Percentiles rank a stretch among this genome's conserved stretches.
Evolutionary conservation across 768 basidiomycete genomes (phyloP).

Genomic region (Rhodotorula graminis): DNA sequence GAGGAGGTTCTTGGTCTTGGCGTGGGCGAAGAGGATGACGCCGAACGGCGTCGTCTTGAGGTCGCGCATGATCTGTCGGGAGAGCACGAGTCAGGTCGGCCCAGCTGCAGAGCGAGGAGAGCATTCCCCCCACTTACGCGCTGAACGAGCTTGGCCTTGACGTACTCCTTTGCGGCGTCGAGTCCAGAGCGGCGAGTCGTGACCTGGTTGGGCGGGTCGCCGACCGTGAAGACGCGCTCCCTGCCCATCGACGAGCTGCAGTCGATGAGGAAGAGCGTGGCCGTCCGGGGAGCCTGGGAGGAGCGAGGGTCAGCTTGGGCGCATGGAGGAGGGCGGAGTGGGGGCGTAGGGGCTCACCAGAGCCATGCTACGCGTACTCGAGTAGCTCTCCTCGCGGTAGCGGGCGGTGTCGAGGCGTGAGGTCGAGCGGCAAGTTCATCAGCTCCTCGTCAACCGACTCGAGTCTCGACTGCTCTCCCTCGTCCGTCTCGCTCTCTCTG

Average conservation of each 20-base stretch:
- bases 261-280: slow-evolving; percentile 70
- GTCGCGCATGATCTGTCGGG: slow-evolving; percentile 73
- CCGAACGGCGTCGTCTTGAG: slow-evolving; percentile 92
- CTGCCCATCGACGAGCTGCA: slow-evolving; percentile 78
- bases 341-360: neutral
- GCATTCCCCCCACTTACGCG: slow-evolving; percentile 23
- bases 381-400: neutral
- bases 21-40: slow-evolving; percentile 76
- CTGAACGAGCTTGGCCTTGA: slow-evolving; percentile 74
- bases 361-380: neutral
- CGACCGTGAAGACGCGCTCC: slow-evolving; percentile 56
- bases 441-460: too few relatives aligned
- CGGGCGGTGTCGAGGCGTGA: neutral
- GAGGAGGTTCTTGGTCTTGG: slow-evolving; percentile 36
- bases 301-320: neutral
- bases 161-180: slow-evolving; percentile 74
- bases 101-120: neutral
- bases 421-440: neutral
- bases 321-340: neutral
- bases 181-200: slow-evolving; percentile 55
- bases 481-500: too few relatives aligned
- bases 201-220: slow-evolving; percentile 46
- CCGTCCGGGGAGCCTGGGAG: slow-evolving; percentile 33
- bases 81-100: neutral
- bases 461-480: too few relatives aligned